Evolutionary conservation across 1,284 basidiomycete genomes (phyloP), one percentile per base, ranked within the genome.

Genomic region (Apiotrichum laibachii): DNA sequence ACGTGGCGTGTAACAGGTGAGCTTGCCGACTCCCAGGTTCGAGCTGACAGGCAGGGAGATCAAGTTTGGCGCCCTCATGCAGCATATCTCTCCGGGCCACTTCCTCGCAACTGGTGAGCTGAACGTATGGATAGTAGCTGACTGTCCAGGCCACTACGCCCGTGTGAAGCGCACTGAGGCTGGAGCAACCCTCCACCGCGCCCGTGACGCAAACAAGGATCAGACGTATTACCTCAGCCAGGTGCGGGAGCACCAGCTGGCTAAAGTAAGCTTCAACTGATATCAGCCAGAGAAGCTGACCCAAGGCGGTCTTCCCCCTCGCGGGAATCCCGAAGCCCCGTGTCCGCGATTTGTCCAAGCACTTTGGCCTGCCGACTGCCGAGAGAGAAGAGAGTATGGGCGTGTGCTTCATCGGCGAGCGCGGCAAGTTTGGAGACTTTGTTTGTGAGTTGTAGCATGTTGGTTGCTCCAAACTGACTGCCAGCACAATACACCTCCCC

Each of bases 161-260:
- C 82, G 83, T 31, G 85, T 91, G 70, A 70, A 75, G 15, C 86
- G 86, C 12, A 56, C 44, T 15, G 58, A 45, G 86, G 5, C 9
- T 11, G 52, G 55, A 1, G 57, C 88, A 0, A 82, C 84, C 66
- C 84, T 95, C 13, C 77, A 85, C 31, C 84, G 88, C 44, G 83
- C 87, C 1, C 63, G 69, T n/a, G 90, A 94, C 69, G 66, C 67
- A 50, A 78, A 73, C 9, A 98, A 98, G 77, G 95, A 98, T 76
- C 94, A 99, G 76, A 88, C 91, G 0, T 98, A 95, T 73, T 99
- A 93, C 73, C 83, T 99, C 1, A 88, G 92, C 1, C 86, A 88
- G 1, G 85, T 93, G 34, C 80, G 85, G 0, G 85, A 91, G 70
- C 56, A 67, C 0, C 82, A 86, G 56, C 82, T 95, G 8, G 58